These are phyloP conservation scores for Paracamarosporium sp. DNA, from an alignment of 2,329 filamentous ascomycete species.

Conservation along the genomic window DNA sequence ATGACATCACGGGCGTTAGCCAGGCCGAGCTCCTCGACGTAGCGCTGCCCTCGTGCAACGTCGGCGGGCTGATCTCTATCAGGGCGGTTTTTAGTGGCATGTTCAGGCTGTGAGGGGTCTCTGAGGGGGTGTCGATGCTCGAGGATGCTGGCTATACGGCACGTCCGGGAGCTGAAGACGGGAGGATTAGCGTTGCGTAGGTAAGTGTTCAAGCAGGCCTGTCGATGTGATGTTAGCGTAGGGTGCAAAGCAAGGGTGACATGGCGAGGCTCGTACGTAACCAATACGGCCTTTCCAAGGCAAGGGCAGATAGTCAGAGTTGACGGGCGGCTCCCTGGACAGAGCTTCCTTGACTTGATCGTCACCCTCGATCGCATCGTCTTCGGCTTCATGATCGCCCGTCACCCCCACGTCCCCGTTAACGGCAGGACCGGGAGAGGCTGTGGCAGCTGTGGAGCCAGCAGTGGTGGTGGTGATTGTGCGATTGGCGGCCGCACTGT, in stretches of 20 bases:
- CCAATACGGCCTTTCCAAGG: conserved; percentile 91
- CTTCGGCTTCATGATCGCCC: conserved; percentile 60
- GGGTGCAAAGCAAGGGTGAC: conserved; percentile 12
- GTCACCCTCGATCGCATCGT: conserved; percentile 54
- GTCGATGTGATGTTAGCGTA: conserved; percentile 24
- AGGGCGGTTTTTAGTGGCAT: conserved; percentile 84
- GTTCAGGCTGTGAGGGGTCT: conserved; percentile 77
- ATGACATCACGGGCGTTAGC: conserved; percentile 82
- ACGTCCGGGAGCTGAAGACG: conserved; percentile 90
- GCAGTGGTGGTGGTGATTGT: conserved; percentile 21
- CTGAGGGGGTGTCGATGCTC: conserved; percentile 84
- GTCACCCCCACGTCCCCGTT: conserved; percentile 28
- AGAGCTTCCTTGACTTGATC: conserved; percentile 66
- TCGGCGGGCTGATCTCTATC: conserved; percentile 75
- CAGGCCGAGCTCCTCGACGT: conserved; percentile 78
- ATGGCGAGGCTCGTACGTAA: conserved; percentile 67
- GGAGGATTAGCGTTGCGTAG: conserved; percentile 80
- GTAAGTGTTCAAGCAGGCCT: conserved; percentile 93
- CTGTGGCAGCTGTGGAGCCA: background rate
- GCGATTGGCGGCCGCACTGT: conserved; percentile 27
- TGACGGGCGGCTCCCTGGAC: conserved; percentile 74
- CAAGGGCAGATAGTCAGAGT: conserved; percentile 82
- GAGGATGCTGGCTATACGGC: conserved; percentile 86
- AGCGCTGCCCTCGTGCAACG: conserved; percentile 70
- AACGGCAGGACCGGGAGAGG: conserved; percentile 12